Conservation (phyloP, 345 rosid species). For the Salix viminalis region DNA sequence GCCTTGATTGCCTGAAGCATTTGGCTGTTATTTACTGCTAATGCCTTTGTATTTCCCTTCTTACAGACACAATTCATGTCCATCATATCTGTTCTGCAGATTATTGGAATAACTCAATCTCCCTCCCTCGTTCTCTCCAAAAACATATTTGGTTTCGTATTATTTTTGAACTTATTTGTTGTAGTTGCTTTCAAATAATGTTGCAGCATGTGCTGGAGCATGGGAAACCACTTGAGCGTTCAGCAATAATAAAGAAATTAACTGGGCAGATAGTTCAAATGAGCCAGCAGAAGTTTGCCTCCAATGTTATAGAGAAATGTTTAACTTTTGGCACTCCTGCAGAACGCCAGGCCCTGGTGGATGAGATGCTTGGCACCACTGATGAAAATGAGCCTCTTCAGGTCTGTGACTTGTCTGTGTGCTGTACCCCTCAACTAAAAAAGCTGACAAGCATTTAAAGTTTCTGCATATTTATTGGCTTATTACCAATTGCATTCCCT, state of each 20-base stretch:
- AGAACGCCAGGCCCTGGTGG: conserved; percentile 70
- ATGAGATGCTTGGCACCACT: conserved; percentile 96
- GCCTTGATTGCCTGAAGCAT: background rate
- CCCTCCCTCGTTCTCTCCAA: background rate
- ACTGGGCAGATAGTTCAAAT: conserved; percentile 86
- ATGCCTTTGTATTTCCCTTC: background rate
- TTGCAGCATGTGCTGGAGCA: conserved; percentile 94
- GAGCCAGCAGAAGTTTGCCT: conserved; percentile 99
- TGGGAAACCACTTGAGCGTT: conserved; percentile 82
- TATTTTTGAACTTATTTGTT: conserved; percentile 4
- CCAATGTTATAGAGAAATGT: conserved; percentile 93
- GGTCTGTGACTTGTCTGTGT: conserved; percentile 37
- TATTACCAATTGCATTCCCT: background rate
- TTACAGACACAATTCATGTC: too few relatives aligned
- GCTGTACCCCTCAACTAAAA: background rate
- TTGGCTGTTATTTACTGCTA: background rate
- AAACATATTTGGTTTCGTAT: background rate
- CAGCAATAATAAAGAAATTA: conserved; percentile 63
- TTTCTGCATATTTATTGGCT: background rate
- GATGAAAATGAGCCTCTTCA: conserved; percentile 98
- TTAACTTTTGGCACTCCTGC: conserved; percentile 66
- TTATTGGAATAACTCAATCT: background rate
- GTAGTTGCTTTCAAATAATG: background rate
- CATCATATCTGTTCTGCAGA: background rate
- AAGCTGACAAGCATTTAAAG: background rate